A percentile compares a stretch with the other conserved stretches of the same genome.
phyloP scores from a whole-genome alignment of 2,329 filamentous ascomycete species.

The Neofusicoccum laricinum region DNA sequence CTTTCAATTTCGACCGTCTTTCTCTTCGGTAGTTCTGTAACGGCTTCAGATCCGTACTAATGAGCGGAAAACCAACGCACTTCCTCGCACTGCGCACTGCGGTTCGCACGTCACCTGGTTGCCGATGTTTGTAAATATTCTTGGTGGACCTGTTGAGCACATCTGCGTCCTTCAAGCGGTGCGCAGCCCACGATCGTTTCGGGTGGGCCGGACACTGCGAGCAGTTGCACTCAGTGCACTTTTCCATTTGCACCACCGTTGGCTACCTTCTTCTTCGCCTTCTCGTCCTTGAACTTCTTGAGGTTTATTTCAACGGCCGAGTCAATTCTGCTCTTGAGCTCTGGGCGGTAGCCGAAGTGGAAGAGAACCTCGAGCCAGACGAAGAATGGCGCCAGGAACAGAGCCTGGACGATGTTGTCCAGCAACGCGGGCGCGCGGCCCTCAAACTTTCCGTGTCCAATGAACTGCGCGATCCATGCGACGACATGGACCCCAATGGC shows the following conservation, averaged over 20 bases:
- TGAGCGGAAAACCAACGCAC: not conserved
- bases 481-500: constrained; percentile 62
- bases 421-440: constrained; percentile 82
- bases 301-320: constrained; percentile 74
- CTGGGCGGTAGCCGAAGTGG: constrained; percentile 81
- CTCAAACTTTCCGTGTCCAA: constrained; percentile 89
- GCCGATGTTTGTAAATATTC: not conserved
- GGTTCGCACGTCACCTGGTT: not conserved
- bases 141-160: not conserved
- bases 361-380: constrained; percentile 97
- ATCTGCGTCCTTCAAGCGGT: not conserved
- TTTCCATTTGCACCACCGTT: constrained; percentile 25
- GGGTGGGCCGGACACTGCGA: not conserved
- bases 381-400: constrained; percentile 92
- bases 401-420: constrained; percentile 86
- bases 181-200: not conserved
- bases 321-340: constrained; percentile 78
- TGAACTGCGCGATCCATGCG: constrained; percentile 84
- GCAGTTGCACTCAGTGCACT: constrained; percentile 12
- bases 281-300: constrained; percentile 63
- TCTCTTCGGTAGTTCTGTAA: not conserved
- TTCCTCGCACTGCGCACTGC: no score
- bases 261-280: constrained; percentile 42
- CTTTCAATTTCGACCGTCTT: not conserved
- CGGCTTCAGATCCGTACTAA: not conserved